phyloP scores from a whole-genome alignment of 768 basidiomycete species.

The Arthromyces matolae region DNA sequence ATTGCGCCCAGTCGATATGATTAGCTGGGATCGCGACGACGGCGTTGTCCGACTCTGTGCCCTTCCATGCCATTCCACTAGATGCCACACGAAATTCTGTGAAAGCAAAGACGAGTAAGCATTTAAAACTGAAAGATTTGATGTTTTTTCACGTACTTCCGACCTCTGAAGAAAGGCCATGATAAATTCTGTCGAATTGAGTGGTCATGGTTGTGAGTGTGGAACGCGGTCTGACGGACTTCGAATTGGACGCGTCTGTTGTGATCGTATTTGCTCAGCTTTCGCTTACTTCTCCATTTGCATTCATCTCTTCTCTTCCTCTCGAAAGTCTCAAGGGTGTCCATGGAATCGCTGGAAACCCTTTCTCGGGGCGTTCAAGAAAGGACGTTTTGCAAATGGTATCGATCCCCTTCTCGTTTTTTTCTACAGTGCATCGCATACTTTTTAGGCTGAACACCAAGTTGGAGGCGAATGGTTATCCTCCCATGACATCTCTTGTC shows the following conservation, averaged over 20 bases:
- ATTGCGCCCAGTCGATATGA: slow-evolving; percentile 87
- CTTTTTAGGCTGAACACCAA: slow-evolving; percentile 87
- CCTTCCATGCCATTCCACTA: slow-evolving; percentile 95
- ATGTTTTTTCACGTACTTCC: slow-evolving; percentile 67
- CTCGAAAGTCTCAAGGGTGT: slow-evolving; percentile 1
- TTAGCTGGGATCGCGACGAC: slow-evolving; percentile 59
- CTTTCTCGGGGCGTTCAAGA: slow-evolving; percentile 67
- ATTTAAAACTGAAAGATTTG: slow-evolving; percentile 2
- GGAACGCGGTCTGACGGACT: slow-evolving; percentile 45
- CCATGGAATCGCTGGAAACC: slow-evolving; percentile 58
- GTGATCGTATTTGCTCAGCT: slow-evolving; percentile 11
- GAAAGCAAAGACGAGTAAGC: slow-evolving; percentile 12
- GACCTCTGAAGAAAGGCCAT: slow-evolving; percentile 63
- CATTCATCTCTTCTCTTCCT: slow-evolving; percentile 9
- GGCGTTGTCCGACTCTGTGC: slow-evolving; percentile 59
- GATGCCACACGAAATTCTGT: slow-evolving; percentile 83
- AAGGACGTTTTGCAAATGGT: slow-evolving; percentile 93
- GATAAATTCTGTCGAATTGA: slow-evolving; percentile 84
- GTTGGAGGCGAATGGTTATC: slow-evolving; percentile 79
- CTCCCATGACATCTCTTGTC: slow-evolving; percentile 85
- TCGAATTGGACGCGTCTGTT: slow-evolving; percentile 36
- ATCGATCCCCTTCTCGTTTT: slow-evolving; percentile 2
- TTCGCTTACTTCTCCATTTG: slow-evolving; percentile 4
- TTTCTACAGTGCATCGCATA: slow-evolving; percentile 6
- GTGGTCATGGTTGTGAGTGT: slow-evolving; percentile 50